Conservation (phyloP, 495 filamentous ascomycete genomes). For the Penicillium crystallinum region DNA sequence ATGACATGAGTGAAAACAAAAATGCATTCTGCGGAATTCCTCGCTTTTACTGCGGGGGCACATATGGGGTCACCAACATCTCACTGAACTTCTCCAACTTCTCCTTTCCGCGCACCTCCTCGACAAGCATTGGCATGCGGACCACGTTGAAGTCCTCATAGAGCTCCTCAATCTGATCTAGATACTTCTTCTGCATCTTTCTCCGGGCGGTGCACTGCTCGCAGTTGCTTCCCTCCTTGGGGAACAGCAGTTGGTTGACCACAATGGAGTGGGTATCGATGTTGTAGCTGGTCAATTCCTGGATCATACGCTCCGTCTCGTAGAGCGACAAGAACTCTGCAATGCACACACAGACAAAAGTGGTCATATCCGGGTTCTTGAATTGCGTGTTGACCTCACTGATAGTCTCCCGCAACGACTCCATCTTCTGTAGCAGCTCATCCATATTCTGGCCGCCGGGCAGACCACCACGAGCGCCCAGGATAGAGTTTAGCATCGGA, state of each 20-base stretch:
- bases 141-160: constrained; percentile 99
- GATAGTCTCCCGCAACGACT: constrained; percentile 86
- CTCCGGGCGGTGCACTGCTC: constrained; percentile 92
- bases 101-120: constrained; percentile 94
- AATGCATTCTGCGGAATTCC: constrained; percentile 13
- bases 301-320: constrained; percentile 99
- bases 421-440: constrained; percentile 91
- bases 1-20: constrained; percentile 15
- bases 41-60: constrained; percentile 1
- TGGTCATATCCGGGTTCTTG: constrained; percentile 93
- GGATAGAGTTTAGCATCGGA: constrained; percentile 88
- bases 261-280: constrained; percentile 98
- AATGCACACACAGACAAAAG: constrained; percentile 98
- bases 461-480: constrained; percentile 74
- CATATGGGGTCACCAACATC: constrained; percentile 6
- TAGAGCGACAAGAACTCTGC: constrained; percentile 96
- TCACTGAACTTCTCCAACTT: constrained; percentile 68
- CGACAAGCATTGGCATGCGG: constrained; percentile 89
- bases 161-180: constrained; percentile 97
- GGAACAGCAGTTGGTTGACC: constrained; percentile 96
- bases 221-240: constrained; percentile 77
- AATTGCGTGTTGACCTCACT: constrained; percentile 96
- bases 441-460: constrained; percentile 88
- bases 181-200: constrained; percentile 99
- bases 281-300: constrained; percentile 86